Percentiles rank a stretch among this genome's conserved stretches.
Evolutionary conservation across 345 rosid species (phyloP).

Genomic region (Aegle marmelos): DNA sequence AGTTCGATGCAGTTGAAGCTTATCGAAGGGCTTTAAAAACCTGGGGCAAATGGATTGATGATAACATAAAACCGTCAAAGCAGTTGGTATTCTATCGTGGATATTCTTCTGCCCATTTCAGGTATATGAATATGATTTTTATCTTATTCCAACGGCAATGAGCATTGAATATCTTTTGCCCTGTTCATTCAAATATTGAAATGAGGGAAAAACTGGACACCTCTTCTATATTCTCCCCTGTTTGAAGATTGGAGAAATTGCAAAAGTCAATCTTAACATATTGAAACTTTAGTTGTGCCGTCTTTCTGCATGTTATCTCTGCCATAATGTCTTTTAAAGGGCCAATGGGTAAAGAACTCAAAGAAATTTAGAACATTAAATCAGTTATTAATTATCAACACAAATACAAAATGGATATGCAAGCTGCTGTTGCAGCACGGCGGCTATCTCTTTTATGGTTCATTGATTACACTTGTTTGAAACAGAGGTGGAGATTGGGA

Average conservation of each 20-base stretch:
- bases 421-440: background rate
- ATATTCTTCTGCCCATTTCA: slow-evolving; percentile 93
- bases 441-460: background rate
- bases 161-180: background rate
- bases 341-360: background rate
- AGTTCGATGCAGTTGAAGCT: slow-evolving; percentile 82
- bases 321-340: background rate
- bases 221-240: background rate
- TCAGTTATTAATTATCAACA: background rate
- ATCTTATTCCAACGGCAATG: background rate
- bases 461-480: background rate
- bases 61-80: slow-evolving; percentile 48
- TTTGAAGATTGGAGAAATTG: background rate
- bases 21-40: slow-evolving; percentile 78
- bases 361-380: background rate
- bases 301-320: background rate
- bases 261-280: background rate
- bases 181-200: background rate
- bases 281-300: background rate
- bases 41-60: slow-evolving; percentile 84
- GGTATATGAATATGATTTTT: slow-evolving; percentile 29
- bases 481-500: slow-evolving; percentile 97
- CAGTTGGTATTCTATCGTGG: slow-evolving; percentile 88
- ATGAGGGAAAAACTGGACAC: background rate
- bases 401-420: background rate